These are phyloP conservation scores for Whalleya microplaca DNA, from an alignment of 2,329 filamentous ascomycete species.

Conservation along the genomic window DNA sequence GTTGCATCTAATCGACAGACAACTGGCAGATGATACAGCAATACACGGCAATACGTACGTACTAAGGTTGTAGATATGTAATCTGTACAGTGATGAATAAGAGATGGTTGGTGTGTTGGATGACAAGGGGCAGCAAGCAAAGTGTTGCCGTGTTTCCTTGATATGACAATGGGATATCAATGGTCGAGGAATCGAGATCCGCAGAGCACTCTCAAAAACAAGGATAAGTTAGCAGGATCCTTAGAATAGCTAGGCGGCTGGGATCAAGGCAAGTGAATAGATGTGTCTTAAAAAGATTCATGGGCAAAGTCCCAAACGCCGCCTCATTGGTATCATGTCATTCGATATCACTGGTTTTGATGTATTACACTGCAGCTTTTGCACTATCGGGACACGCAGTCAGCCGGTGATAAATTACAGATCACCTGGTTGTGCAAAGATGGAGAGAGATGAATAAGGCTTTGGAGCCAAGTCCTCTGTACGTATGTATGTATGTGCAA, in stretches of 20 bases:
- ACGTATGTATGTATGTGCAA: neutral
- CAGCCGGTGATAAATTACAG: constrained; percentile 12
- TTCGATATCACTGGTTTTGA: constrained; percentile 6
- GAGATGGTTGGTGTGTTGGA: neutral
- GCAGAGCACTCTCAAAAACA: neutral
- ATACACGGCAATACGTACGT: neutral
- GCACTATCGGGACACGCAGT: constrained; percentile 14
- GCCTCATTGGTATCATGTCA: constrained; percentile 12
- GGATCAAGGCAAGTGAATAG: neutral
- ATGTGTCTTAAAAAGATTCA: neutral
- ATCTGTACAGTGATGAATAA: neutral
- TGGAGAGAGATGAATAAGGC: neutral
- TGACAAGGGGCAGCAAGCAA: neutral
- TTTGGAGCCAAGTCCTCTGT: neutral
- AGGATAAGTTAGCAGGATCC: neutral
- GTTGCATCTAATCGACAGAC: too few relatives aligned
- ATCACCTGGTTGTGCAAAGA: constrained; percentile 1
- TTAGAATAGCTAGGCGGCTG: neutral
- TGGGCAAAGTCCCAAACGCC: too few relatives aligned
- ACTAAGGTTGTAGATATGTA: too few relatives aligned
- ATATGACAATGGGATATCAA: neutral
- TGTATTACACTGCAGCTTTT: constrained; percentile 4
- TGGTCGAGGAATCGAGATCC: neutral
- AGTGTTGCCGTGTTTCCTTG: neutral
- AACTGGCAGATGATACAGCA: too few relatives aligned